A percentile compares a stretch with the other conserved stretches of the same genome.
phyloP scores from a whole-genome alignment of 208 protist genomes.

The Trypanosoma rangeli region DNA sequence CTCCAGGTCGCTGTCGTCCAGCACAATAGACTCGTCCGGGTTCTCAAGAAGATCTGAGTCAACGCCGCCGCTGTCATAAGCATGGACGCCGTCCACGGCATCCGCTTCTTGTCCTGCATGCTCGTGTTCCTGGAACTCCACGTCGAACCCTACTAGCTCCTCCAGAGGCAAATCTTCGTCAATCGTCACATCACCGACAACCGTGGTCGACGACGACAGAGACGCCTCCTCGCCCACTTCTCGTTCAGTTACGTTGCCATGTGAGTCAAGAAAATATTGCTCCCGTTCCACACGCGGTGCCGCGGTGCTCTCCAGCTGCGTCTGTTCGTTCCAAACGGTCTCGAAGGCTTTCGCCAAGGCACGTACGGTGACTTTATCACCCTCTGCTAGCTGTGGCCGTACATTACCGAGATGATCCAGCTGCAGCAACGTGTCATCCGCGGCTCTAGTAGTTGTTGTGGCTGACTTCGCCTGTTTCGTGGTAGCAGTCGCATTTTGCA shows the following conservation, averaged over 20 bases:
- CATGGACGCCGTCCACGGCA: background rate
- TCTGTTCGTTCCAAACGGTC: background rate
- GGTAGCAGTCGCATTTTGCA: constrained; percentile 40
- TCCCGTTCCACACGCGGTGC: background rate
- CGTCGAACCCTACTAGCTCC: constrained; percentile 41
- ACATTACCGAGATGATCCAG: constrained; percentile 19
- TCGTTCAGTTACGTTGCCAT: constrained; percentile 8
- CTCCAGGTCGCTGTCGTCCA: constrained; percentile 13
- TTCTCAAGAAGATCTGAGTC: constrained; percentile 14
- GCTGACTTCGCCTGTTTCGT: constrained; percentile 31
- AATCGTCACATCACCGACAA: constrained; percentile 9
- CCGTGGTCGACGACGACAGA: background rate
- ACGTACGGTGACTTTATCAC: constrained; percentile 7
- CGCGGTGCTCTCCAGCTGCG: background rate
- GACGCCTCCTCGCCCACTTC: constrained; percentile 2
- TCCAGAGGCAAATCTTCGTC: constrained; percentile 21
- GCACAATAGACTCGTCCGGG: constrained; percentile 23
- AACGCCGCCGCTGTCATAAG: constrained; percentile 16
- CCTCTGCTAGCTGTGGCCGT: constrained; percentile 5
- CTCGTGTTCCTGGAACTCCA: constrained; percentile 17
- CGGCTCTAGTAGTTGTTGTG: constrained; percentile 13
- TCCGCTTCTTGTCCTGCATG: constrained; percentile 12
- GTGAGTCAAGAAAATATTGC: background rate
- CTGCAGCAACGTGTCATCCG: constrained; percentile 14
- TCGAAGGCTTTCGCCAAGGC: constrained; percentile 26